Evolutionary conservation across 1,284 basidiomycete genomes (phyloP).

Genomic region (Phellopilus nigrolimitatus): DNA sequence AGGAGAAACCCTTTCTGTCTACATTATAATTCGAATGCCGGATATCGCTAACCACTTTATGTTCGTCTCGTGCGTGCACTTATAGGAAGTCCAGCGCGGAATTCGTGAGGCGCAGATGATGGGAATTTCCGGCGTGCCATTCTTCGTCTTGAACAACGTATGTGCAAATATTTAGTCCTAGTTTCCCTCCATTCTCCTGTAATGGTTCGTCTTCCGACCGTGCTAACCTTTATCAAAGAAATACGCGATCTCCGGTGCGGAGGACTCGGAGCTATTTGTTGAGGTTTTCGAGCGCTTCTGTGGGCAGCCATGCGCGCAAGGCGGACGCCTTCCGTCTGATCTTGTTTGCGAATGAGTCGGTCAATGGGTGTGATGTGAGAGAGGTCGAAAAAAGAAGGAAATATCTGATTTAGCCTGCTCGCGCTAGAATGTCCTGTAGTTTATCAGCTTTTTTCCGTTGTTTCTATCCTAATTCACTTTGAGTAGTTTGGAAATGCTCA

Average conservation of each 20-base stretch:
- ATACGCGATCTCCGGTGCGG: constrained; percentile 19
- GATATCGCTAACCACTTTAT: neutral
- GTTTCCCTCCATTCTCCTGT: neutral
- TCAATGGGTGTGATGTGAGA: too few species aligned
- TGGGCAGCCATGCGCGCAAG: neutral
- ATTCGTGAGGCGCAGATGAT: constrained; percentile 11
- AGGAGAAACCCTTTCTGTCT: too few species aligned
- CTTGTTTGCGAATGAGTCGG: neutral
- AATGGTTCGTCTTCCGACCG: neutral
- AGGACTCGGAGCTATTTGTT: constrained; percentile 18
- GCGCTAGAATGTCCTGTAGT: too few species aligned
- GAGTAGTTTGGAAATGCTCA: too few species aligned
- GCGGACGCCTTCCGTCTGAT: neutral
- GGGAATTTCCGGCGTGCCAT: constrained; percentile 18
- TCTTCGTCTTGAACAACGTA: constrained; percentile 19
- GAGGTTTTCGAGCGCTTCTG: constrained; percentile 15
- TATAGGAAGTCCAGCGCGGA: constrained; percentile 12
- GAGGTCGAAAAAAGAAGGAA: too few species aligned
- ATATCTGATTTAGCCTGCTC: too few species aligned
- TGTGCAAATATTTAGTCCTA: neutral
- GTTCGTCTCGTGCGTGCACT: neutral
- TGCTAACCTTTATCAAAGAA: constrained; percentile 1
- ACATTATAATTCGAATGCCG: neutral
- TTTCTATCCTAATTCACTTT: too few species aligned
- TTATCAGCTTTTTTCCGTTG: too few species aligned